Percentiles rank a stretch among this genome's conserved stretches.
Evolutionary conservation across 2,329 filamentous ascomycete species (phyloP).

Genomic region (Fusarium falciforme): DNA sequence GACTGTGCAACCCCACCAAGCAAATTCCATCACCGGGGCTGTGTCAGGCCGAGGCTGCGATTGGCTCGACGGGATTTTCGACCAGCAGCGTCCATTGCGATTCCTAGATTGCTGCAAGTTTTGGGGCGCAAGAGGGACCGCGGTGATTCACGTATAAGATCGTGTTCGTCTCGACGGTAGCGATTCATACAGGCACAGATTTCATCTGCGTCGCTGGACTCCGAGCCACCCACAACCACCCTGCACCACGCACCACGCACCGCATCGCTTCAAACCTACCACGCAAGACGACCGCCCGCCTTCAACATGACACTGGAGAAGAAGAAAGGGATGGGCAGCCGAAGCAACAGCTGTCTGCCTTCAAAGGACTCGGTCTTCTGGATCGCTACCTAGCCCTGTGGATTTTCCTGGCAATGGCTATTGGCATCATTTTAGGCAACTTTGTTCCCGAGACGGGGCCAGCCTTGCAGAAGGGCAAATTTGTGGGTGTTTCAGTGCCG

Average conservation of each 20-base stretch:
- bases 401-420: slow-evolving; percentile 82
- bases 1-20: not conserved
- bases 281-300: not conserved
- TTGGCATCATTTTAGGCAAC: slow-evolving; percentile 81
- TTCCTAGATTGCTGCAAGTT: not conserved
- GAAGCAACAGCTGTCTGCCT: slow-evolving; percentile 51
- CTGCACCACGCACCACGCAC: not conserved
- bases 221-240: not conserved
- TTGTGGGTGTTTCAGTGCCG: slow-evolving; percentile 74
- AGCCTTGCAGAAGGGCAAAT: slow-evolving; percentile 75
- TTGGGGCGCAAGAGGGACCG: not conserved
- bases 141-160: not conserved
- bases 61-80: not conserved
- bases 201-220: not conserved
- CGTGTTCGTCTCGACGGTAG: not conserved
- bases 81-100: no score
- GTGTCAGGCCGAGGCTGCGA: not conserved
- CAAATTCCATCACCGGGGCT: not conserved
- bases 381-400: slow-evolving; percentile 74
- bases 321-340: not conserved
- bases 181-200: not conserved
- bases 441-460: slow-evolving; percentile 72
- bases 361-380: slow-evolving; percentile 67
- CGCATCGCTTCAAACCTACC: not conserved
- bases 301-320: not conserved